These are phyloP conservation scores for Lactifluus subvellereus DNA, from an alignment of 768 basidiomycete species.

Conservation along the genomic window DNA sequence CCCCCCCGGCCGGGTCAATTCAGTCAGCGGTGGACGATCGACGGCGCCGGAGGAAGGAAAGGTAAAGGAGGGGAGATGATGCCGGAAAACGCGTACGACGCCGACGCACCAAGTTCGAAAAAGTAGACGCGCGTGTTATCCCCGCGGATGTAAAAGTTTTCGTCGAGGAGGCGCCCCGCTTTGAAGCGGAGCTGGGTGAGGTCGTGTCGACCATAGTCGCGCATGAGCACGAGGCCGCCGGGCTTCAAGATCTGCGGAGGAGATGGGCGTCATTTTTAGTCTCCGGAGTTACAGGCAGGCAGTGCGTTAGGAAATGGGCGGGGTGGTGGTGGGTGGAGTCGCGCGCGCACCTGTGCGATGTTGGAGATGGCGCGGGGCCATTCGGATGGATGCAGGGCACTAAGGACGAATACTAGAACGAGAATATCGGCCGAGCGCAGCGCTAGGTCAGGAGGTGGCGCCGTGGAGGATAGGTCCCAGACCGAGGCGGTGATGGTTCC, in stretches of 20 bases:
- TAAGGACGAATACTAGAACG: constrained; percentile 90
- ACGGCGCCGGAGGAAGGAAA: background rate
- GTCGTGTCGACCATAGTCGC: constrained; percentile 95
- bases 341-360: constrained; percentile 55
- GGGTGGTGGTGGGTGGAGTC: too few species aligned
- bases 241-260: constrained; percentile 77
- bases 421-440: constrained; percentile 78
- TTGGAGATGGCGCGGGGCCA: constrained; percentile 83
- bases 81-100: too few species aligned
- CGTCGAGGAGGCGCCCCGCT: constrained; percentile 76
- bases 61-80: too few species aligned
- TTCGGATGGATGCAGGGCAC: constrained; percentile 89
- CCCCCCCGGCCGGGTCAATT: too few species aligned
- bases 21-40: background rate
- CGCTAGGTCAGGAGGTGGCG: constrained; percentile 56
- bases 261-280: background rate
- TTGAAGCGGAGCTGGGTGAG: constrained; percentile 94
- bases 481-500: constrained; percentile 76
- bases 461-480: constrained; percentile 80
- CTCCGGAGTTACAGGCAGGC: background rate
- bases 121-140: constrained; percentile 98
- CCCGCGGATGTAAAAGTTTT: constrained; percentile 93
- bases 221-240: constrained; percentile 73
- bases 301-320: background rate
- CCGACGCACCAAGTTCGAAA: constrained; percentile 67